These are phyloP conservation scores for Myochromella boudieri DNA, from an alignment of 768 basidiomycete genomes.

Conservation along the genomic window DNA sequence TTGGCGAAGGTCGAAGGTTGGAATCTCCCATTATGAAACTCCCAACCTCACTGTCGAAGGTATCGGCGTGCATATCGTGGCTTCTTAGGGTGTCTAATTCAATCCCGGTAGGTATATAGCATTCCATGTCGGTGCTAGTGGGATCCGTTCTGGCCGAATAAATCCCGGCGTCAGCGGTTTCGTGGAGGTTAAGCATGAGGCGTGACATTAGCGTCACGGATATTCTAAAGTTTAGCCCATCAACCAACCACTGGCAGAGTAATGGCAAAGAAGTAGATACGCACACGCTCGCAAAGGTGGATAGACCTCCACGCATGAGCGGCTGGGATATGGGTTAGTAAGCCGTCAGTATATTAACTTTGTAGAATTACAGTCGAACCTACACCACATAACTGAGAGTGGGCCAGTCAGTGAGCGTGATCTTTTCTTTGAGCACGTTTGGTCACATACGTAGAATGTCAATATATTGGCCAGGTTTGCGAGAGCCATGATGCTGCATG, in stretches of 20 bases:
- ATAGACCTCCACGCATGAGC: conserved; percentile 42
- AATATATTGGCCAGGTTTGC: conserved; percentile 50
- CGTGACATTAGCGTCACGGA: conserved; percentile 55
- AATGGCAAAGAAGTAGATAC: conserved; percentile 12
- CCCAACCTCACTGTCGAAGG: no score
- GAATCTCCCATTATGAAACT: no score
- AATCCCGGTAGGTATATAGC: conserved; percentile 10
- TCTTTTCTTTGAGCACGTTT: neutral
- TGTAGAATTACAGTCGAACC: conserved; percentile 3
- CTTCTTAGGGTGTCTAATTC: conserved; percentile 29
- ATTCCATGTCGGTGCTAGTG: conserved; percentile 22
- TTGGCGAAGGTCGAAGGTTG: no score
- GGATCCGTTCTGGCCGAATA: conserved; percentile 18
- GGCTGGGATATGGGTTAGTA: conserved; percentile 39
- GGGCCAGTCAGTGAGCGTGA: conserved; percentile 2
- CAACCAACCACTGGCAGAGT: neutral
- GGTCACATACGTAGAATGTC: conserved; percentile 32
- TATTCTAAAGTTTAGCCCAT: conserved; percentile 30
- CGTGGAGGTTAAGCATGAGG: conserved; percentile 55
- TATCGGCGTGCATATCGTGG: no score
- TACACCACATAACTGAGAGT: conserved; percentile 27
- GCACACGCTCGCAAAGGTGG: conserved; percentile 50
- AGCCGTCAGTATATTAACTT: no score
- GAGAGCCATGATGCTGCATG: conserved; percentile 47
- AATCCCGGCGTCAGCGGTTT: conserved; percentile 35